Base-by-base conservation (phyloP, 352 stramenopile species). In the Globisporangium paroecandrum region DNA sequence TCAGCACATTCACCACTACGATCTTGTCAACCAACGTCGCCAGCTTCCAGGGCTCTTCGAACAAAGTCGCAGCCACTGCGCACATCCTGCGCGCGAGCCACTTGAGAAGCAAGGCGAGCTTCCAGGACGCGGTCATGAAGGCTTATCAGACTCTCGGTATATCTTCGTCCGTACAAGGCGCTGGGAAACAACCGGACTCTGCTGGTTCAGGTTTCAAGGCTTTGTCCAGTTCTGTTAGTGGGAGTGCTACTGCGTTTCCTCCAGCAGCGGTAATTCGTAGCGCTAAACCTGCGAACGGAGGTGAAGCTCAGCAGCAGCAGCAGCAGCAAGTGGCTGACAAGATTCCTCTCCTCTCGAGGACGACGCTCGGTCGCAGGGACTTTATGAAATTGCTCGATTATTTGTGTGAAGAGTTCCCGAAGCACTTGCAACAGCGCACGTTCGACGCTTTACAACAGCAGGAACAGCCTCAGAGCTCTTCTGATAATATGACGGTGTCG, bases 341-440 rank as follows among this genome's bases (percentile, higher is more conserved):
- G 15, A 18, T 2, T 20, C 13, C 3, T 20, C 4, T 8, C 18
- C 55, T 9, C 55, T 27, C 7, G 9, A 18, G 27, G 18, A 61
- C 49, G 24, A 61, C 27, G 9, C 62, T 69, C 46, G 27, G 43
- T 24, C 65, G 58, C 8, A 6, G 46, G 4, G 65, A 70, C 8
- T 65, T 66, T 6, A 9, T 34, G 6, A 49, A 55, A 12, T 59
- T 70, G 32, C 58, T 70, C 34, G 58, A 61, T 27, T 54, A 22
- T 13, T 32, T 70, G 15, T 66, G 58, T 22, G 32, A 65, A 20
- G 65, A 70, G 36, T 70, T 70, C 41, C 65, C 65, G 12, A 61
- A 43, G 20, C 4, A 12, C 15, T 24, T 70, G 58, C 57, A 65
- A 22, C 34, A 66, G 32, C 58, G 51, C 22, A 62, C 58, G 24